phyloP scores from a whole-genome alignment of 805 yeast species.

The Cyberlindnera subsufficiens region DNA sequence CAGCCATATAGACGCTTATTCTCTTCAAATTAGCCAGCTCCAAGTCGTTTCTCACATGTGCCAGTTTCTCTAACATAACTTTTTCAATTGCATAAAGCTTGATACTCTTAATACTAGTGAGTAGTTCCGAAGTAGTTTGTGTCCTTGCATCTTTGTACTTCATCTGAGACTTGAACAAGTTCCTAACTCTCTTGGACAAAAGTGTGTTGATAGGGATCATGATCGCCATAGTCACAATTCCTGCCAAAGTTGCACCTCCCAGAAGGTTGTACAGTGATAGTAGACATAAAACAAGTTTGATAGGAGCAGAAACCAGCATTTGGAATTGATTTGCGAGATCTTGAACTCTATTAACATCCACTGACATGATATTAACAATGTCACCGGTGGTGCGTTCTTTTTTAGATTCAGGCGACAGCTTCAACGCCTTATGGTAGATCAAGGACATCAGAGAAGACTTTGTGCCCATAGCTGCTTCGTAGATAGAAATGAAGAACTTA shows the following conservation, averaged over 20 bases:
- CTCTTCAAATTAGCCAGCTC: slow-evolving; percentile 47
- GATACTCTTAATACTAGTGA: slow-evolving; percentile 55
- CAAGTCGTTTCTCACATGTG: slow-evolving; percentile 48
- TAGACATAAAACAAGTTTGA: slow-evolving; percentile 47
- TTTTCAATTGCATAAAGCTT: slow-evolving; percentile 68
- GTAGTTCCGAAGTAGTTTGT: slow-evolving; percentile 50
- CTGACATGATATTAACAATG: slow-evolving; percentile 71
- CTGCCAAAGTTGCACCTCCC: slow-evolving; percentile 56
- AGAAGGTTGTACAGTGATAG: slow-evolving; percentile 48
- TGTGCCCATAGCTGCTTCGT: slow-evolving; percentile 57
- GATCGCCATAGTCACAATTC: slow-evolving; percentile 43
- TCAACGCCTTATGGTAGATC: slow-evolving; percentile 65
- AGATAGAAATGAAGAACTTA: slow-evolving; percentile 56
- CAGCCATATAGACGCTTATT: slow-evolving; percentile 42
- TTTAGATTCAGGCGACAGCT: slow-evolving; percentile 61
- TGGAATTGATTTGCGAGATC: slow-evolving; percentile 50
- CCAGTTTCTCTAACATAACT: slow-evolving; percentile 50
- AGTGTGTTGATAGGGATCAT: slow-evolving; percentile 54
- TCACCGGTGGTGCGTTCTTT: slow-evolving; percentile 65
- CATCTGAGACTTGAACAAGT: slow-evolving; percentile 52
- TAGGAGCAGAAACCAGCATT: slow-evolving; percentile 52
- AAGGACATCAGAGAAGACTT: slow-evolving; percentile 63
- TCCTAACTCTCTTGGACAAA: slow-evolving; percentile 39
- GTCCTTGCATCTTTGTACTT: slow-evolving; percentile 55
- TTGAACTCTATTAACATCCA: slow-evolving; percentile 64